Evolutionary conservation across 2,329 filamentous ascomycete genomes (phyloP), one percentile per base, ranked within the genome.

Genomic region (Myriosclerotinia scirpicola): DNA sequence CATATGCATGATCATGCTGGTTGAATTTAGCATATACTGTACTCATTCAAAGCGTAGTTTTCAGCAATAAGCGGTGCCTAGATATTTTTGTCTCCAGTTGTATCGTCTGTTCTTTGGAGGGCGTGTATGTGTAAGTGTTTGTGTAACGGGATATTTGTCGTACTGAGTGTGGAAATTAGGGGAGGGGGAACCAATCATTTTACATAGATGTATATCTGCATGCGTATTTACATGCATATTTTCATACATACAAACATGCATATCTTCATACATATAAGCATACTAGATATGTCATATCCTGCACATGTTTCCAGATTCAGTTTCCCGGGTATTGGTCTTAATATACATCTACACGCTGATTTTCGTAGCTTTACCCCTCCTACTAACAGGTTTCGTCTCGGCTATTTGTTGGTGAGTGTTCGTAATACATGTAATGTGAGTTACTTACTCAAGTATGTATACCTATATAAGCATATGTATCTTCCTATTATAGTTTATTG

Each of bases 1-100:
- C 58, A 50, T 61, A 56, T 56, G 61, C 50, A 64, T n/a, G 52
- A 48, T 64, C 17, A 40, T 56, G 52, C 40, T 48, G 6, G 20
- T 64, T 56, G 22, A 9, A 6, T 36, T 46, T 55, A 22, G 50
- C 40, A 56, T 48, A 22, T 50, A 50, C 14, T 52, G 11, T 12
- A 26, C 17, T 40, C 34, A 61, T 0, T 50, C 26, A 17, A 60
- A 38, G 22, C 38, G 30, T 15, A 26, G 38, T 50, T 54, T 40
- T 58, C 9, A 44, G 38, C 42, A 50, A 17, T 36, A 50, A 40
- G 30, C 30, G 30, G 11, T 22, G 38, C 30, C 44, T 17, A 36
- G 58, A 15, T 50, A 17, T 48, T 26, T 60, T 15, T 22, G 15
- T 0, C n/a, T 50, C n/a, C 11, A 38, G 17, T 7, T 9, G 12